Conservation (phyloP, 768 basidiomycete genomes). For the Amanita subjunquillea region DNA sequence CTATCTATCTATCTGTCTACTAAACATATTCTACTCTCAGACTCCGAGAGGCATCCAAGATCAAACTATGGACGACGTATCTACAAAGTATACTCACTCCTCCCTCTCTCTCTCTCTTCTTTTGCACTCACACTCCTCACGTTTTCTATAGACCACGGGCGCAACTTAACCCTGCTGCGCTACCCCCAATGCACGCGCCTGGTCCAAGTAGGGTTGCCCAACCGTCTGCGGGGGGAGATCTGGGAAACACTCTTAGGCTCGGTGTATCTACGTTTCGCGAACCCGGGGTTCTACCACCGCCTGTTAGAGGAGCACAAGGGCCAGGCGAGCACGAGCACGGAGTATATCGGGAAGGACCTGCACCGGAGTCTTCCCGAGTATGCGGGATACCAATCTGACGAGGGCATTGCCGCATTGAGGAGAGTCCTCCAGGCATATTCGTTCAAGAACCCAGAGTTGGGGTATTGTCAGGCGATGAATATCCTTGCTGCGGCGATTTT, state of each 20-base stretch:
- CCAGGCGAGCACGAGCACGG: conserved; percentile 77
- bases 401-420: conserved; percentile 76
- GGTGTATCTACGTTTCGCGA: conserved; percentile 77
- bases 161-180: conserved; percentile 88
- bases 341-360: conserved; percentile 98
- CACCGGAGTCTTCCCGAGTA: conserved; percentile 96
- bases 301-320: conserved; percentile 73
- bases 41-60: conserved; percentile 84
- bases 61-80: conserved; percentile 92
- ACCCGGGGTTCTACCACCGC: conserved; percentile 73
- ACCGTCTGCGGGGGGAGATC: conserved; percentile 89
- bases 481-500: conserved; percentile 93
- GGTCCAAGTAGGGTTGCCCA: conserved; percentile 94
- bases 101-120: not conserved
- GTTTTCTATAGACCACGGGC: conserved; percentile 63
- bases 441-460: conserved; percentile 86
- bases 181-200: conserved; percentile 97
- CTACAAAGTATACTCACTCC: conserved; percentile 45
- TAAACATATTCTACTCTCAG: conserved; percentile 22
- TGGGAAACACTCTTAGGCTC: conserved; percentile 98
- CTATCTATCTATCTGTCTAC: conserved; percentile 3
- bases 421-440: conserved; percentile 93
- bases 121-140: not conserved
- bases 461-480: conserved; percentile 99
- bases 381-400: conserved; percentile 86